These are phyloP conservation scores for Datura wrightii DNA, from an alignment of 257 asterid genomes.

Conservation along the genomic window DNA sequence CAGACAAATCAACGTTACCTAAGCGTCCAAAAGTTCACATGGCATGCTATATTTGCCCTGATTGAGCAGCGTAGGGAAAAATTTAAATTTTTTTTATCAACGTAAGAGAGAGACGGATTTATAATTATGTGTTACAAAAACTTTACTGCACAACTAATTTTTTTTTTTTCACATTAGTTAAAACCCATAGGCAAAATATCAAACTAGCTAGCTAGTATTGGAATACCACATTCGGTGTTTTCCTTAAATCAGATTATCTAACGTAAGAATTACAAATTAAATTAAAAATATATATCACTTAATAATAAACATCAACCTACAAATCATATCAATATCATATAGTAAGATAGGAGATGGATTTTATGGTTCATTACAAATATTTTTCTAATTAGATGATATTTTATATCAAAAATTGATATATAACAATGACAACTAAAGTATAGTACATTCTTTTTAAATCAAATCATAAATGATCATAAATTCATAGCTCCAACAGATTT, in stretches of 20 bases:
- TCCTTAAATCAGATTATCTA: neutral
- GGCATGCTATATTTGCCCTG: neutral
- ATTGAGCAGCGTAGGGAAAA: neutral
- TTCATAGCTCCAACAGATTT: neutral
- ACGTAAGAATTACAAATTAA: neutral
- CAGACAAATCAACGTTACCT: neutral
- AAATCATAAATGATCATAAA: neutral
- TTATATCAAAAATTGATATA: neutral
- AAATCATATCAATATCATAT: too few species aligned
- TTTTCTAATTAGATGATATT: neutral
- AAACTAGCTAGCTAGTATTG: neutral
- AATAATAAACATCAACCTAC: too few species aligned
- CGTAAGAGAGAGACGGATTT: neutral
- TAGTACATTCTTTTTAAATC: neutral
- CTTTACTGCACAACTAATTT: neutral
- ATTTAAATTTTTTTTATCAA: neutral
- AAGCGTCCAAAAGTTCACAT: neutral
- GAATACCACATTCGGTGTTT: neutral
- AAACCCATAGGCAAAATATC: neutral
- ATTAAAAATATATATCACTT: neutral
- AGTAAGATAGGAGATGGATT: too few species aligned
- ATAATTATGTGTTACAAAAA: neutral
- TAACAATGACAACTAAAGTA: neutral
- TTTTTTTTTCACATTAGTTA: neutral
- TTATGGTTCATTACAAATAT: too few species aligned